phyloP scores from a whole-genome alignment of 352 stramenopile genomes.

The Pythium sp. region DNA sequence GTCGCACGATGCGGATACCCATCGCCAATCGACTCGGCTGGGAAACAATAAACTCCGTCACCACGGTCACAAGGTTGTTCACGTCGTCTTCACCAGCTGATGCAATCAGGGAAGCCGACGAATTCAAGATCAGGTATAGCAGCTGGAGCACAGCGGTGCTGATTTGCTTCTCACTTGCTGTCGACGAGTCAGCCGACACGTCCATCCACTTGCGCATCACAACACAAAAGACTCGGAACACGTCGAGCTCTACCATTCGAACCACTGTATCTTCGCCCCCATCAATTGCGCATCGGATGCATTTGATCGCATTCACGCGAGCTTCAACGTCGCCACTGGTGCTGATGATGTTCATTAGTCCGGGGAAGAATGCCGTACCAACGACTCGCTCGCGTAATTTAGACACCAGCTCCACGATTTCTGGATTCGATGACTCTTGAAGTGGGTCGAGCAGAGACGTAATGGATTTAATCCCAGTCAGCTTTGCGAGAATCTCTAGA shows the following conservation, averaged over 20 bases:
- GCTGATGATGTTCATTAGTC: conserved; percentile 58
- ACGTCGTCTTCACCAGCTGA: conserved; percentile 57
- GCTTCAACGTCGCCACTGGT: conserved; percentile 41
- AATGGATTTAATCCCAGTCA: conserved; percentile 59
- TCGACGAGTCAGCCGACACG: conserved; percentile 27
- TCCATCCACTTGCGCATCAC: conserved; percentile 66
- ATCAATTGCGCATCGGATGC: conserved; percentile 59
- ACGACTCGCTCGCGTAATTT: conserved; percentile 65
- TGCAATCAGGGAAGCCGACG: conserved; percentile 46
- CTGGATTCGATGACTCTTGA: conserved; percentile 33
- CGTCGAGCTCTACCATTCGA: conserved; percentile 71
- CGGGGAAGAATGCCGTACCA: conserved; percentile 53
- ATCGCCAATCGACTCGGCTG: conserved; percentile 47
- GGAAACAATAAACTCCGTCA: conserved; percentile 69
- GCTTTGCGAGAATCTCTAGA: conserved; percentile 47
- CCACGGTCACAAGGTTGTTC: conserved; percentile 57
- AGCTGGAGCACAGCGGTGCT: conserved; percentile 56
- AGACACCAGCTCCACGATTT: conserved; percentile 45
- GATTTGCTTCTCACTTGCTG: conserved; percentile 22
- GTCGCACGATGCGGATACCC: conserved; percentile 68
- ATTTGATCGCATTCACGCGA: conserved; percentile 64
- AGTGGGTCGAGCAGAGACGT: conserved; percentile 41
- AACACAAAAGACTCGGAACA: conserved; percentile 64
- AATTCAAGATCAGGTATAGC: conserved; percentile 67
- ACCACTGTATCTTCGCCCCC: conserved; percentile 49